phyloP scores from a whole-genome alignment of 805 yeast species.

The Starmerella asiatica region DNA sequence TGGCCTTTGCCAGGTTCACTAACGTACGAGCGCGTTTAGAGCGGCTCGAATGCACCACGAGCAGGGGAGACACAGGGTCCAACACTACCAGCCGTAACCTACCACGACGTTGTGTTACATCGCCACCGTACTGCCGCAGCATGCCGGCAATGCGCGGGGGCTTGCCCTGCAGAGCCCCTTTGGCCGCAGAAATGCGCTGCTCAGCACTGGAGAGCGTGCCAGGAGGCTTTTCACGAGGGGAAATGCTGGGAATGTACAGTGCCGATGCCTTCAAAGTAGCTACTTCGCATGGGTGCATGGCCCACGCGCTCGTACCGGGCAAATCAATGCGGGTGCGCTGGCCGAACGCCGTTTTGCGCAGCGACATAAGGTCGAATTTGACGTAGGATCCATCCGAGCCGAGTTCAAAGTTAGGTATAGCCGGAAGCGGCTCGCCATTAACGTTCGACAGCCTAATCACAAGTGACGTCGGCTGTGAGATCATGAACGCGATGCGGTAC shows the following conservation, averaged over 20 bases:
- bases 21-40: conserved; percentile 58
- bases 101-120: conserved; percentile 44
- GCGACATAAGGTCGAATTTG: conserved; percentile 36
- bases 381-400: conserved; percentile 17
- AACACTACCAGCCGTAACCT: conserved; percentile 62
- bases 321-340: conserved; percentile 24
- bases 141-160: conserved; percentile 41
- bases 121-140: conserved; percentile 86
- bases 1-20: conserved; percentile 60
- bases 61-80: conserved; percentile 41
- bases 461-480: conserved; percentile 42
- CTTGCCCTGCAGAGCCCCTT: conserved; percentile 24
- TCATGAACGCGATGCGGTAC: conserved; percentile 54
- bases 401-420: not conserved
- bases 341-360: conserved; percentile 38
- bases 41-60: conserved; percentile 64
- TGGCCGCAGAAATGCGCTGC: conserved; percentile 19
- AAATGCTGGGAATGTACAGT: conserved; percentile 47
- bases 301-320: conserved; percentile 12
- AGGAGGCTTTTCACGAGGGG: conserved; percentile 40
- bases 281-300: not conserved
- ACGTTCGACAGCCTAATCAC: conserved; percentile 42
- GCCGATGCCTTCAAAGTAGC: conserved; percentile 39
- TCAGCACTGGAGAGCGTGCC: conserved; percentile 38
- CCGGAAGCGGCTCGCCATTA: conserved; percentile 19